Percentiles rank a stretch among this genome's conserved stretches.
These are phyloP conservation scores for Pythium dissotocum DNA, from an alignment of 352 stramenopile species.

Conservation along the genomic window DNA sequence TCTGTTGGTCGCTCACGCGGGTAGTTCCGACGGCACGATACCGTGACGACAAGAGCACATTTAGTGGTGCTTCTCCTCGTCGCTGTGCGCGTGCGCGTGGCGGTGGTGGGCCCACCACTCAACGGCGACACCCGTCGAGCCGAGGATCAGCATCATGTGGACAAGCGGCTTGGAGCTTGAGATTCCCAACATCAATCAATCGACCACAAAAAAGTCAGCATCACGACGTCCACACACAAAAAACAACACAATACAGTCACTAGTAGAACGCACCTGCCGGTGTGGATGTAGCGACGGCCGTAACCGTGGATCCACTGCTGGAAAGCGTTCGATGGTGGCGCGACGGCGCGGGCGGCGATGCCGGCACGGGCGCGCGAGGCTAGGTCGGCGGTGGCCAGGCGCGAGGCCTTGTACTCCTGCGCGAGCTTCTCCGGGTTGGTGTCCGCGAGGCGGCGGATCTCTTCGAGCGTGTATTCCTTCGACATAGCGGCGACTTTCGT, in stretches of 20 bases:
- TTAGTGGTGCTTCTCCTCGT: slow-evolving; percentile 63
- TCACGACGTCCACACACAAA: not conserved
- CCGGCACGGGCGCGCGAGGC: slow-evolving; percentile 60
- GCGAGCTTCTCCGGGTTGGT: slow-evolving; percentile 69
- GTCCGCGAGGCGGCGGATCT: slow-evolving; percentile 77
- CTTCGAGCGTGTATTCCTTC: slow-evolving; percentile 80
- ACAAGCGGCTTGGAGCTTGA: slow-evolving; percentile 60
- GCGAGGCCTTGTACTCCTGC: slow-evolving; percentile 71
- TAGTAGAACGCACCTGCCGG: slow-evolving; percentile 35
- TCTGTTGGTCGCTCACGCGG: not conserved
- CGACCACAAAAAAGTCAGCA: not conserved
- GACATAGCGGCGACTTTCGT: slow-evolving; percentile 39
- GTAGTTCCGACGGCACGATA: not conserved
- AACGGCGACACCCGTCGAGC: slow-evolving; percentile 47
- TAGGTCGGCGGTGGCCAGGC: slow-evolving; percentile 63
- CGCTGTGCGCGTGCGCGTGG: slow-evolving; percentile 51
- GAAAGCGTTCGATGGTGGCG: slow-evolving; percentile 60
- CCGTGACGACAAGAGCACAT: slow-evolving; percentile 6
- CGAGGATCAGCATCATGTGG: slow-evolving; percentile 80
- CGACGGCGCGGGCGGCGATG: slow-evolving; percentile 55
- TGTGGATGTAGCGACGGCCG: slow-evolving; percentile 78
- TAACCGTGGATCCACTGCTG: slow-evolving; percentile 73
- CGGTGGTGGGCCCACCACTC: slow-evolving; percentile 76
- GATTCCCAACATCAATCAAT: slow-evolving; percentile 2
- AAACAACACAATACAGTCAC: not conserved